Percentiles rank a stretch among this genome's conserved stretches.
These are phyloP conservation scores for Apiospora koreana DNA, from an alignment of 2,329 filamentous ascomycete genomes.

Conservation along the genomic window DNA sequence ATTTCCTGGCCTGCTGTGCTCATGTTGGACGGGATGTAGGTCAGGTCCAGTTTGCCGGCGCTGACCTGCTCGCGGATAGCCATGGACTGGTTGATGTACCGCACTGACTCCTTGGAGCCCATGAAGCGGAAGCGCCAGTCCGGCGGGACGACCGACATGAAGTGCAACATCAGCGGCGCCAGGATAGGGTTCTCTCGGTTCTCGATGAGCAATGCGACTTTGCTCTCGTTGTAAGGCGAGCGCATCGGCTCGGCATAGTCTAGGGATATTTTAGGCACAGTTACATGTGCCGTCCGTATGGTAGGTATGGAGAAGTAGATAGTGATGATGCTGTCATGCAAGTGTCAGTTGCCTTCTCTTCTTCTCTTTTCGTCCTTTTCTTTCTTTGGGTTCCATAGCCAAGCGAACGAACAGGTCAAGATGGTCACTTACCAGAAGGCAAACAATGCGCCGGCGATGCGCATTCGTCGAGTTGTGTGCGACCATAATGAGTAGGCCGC, in stretches of 20 bases:
- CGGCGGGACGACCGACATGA: conserved; percentile 56
- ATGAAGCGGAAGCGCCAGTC: conserved; percentile 61
- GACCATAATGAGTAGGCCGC: conserved; percentile 30
- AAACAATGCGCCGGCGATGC: conserved; percentile 28
- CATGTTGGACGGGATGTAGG: conserved; percentile 53
- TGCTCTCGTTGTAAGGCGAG: conserved; percentile 47
- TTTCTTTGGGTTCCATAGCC: no score
- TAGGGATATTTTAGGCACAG: conserved; percentile 25
- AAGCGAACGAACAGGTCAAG: background rate
- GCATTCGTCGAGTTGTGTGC: conserved; percentile 36
- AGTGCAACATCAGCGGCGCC: conserved; percentile 55
- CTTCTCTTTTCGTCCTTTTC: background rate
- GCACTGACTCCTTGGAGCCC: conserved; percentile 49
- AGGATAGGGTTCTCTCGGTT: conserved; percentile 50
- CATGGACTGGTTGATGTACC: conserved; percentile 43
- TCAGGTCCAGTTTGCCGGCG: conserved; percentile 51
- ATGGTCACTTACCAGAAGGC: conserved; percentile 33
- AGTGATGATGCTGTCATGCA: conserved; percentile 6
- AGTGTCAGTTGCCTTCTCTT: background rate
- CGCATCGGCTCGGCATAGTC: conserved; percentile 32
- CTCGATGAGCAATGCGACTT: conserved; percentile 58
- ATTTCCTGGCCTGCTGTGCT: conserved; percentile 51
- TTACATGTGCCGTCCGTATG: conserved; percentile 14
- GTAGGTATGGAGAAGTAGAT: conserved; percentile 17
- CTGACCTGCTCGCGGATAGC: conserved; percentile 46